Evolutionary conservation across 202 grass and related monocot genomes (phyloP), one percentile per base, ranked within the genome.

Genomic region (Thinopyrum obtusiflorum): DNA sequence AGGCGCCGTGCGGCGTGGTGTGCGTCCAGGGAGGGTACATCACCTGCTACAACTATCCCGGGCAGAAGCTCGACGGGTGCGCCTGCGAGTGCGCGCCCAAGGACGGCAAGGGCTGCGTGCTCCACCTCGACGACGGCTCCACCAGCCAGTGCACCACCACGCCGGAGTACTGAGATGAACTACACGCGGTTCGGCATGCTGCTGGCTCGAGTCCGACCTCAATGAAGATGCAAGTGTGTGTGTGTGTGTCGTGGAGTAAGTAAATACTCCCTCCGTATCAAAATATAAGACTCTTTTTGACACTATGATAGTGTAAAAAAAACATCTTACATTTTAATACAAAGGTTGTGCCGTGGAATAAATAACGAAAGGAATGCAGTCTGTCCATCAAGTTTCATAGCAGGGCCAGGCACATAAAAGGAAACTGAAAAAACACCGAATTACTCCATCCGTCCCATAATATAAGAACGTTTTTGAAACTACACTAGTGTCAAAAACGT

Each of bases 1-100:
- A 18, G 40, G n/a, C 8, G 27, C 49, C 55, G 13, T 87, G 84
- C 76, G 11, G 4, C 13, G 27, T 42, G 1, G 9, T 82, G 61
- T 91, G 89, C 84, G 2, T 59, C 14, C 86, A 81, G 73, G 69
- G 36, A 26, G 81, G 81, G 1, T 27, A 88, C 78, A 86, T 92
- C 78, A 89, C 86, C 69, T 92, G 90, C 73, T 8, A 24, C 13
- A 92, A 87, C 31, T 68, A 89, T n/a, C 73, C 55, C 3, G 0
- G 12, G 3, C 1, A 65, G 82, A 2, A 47, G 31, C 82, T 89
- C 36, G 32, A 78, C 1, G 89, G 89, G 2, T 91, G 86, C 77
- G 61, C 0, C 18, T 91, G 86, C 77, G 1, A 20, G 20, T 91
- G 89, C 36, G 81, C 86, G 21, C 81, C 85, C 0, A 1, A 5